A percentile compares a stretch with the other conserved stretches of the same genome.
phyloP scores from a whole-genome alignment of 2,329 filamentous ascomycete genomes.

The Fusarium verrucosum region DNA sequence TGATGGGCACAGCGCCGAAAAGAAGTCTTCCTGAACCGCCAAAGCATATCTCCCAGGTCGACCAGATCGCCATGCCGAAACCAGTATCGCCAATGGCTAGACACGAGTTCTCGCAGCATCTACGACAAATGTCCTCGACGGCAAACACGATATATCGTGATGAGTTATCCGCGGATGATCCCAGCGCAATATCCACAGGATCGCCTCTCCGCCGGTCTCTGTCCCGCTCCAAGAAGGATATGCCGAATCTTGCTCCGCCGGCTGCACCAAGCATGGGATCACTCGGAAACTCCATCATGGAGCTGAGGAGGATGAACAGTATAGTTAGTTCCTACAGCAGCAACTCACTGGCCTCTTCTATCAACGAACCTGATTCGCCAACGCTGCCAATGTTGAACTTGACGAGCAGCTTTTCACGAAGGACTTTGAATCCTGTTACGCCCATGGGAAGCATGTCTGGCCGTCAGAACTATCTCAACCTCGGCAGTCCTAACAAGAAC shows the following conservation, averaged over 20 bases:
- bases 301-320: conserved; percentile 68
- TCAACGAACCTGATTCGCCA: conserved; percentile 49
- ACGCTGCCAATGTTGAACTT: conserved; percentile 52
- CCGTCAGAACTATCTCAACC: conserved; percentile 58
- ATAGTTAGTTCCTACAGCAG: conserved; percentile 57
- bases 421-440: conserved; percentile 34
- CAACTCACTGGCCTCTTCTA: conserved; percentile 49
- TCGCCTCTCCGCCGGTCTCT: conserved; percentile 38
- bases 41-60: conserved; percentile 39
- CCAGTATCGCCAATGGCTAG: conserved; percentile 44
- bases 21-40: conserved; percentile 47
- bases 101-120: conserved; percentile 28
- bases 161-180: conserved; percentile 20
- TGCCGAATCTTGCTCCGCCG: conserved; percentile 7
- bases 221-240: conserved; percentile 27
- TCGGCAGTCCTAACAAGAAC: conserved; percentile 49
- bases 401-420: conserved; percentile 51
- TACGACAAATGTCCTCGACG: conserved; percentile 36
- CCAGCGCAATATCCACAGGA: conserved; percentile 31
- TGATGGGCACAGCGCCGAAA: conserved; percentile 39
- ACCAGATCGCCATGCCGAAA: conserved; percentile 42
- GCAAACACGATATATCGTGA: conserved; percentile 43
- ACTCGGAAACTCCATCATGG: conserved; percentile 57
- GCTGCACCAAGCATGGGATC: conserved; percentile 20
- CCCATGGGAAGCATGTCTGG: conserved; percentile 49